phyloP scores from a whole-genome alignment of 345 rosid species.

The Linum usitatissimum region DNA sequence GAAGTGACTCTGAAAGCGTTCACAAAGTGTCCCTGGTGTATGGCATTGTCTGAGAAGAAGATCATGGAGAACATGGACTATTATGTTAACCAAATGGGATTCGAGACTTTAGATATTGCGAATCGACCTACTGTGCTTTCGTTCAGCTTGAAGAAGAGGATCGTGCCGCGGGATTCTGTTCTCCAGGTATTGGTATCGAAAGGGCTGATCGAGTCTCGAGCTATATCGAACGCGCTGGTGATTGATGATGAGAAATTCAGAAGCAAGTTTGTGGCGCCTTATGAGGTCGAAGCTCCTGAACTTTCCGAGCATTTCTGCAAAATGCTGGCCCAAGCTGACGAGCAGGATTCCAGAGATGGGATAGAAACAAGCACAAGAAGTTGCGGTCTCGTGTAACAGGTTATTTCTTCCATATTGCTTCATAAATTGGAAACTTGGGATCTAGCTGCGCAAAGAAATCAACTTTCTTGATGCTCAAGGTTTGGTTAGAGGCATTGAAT shows the following conservation, averaged over 20 bases:
- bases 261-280: constrained; percentile 31
- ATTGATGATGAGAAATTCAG: constrained; percentile 30
- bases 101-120: constrained; percentile 24
- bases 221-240: constrained; percentile 29
- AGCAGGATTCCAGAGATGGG: no score
- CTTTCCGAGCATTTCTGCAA: constrained; percentile 14
- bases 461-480: no score
- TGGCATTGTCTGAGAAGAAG: constrained; percentile 43
- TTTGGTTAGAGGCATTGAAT: no score
- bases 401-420: no score
- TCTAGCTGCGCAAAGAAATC: no score
- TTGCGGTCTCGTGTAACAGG: no score
- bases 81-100: constrained; percentile 37
- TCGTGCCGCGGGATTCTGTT: constrained; percentile 39
- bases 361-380: no score
- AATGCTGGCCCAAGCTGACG: no score
- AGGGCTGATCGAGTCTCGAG: constrained; percentile 32
- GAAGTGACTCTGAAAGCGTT: constrained; percentile 37
- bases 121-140: constrained; percentile 28
- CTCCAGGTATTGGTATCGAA: constrained; percentile 25
- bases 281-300: constrained; percentile 30
- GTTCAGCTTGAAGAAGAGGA: constrained; percentile 44
- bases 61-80: constrained; percentile 34
- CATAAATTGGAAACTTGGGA: no score
- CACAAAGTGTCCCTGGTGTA: constrained; percentile 38